Conservation (phyloP, 148 eudicot genomes). For the Polygonum maritimum region DNA sequence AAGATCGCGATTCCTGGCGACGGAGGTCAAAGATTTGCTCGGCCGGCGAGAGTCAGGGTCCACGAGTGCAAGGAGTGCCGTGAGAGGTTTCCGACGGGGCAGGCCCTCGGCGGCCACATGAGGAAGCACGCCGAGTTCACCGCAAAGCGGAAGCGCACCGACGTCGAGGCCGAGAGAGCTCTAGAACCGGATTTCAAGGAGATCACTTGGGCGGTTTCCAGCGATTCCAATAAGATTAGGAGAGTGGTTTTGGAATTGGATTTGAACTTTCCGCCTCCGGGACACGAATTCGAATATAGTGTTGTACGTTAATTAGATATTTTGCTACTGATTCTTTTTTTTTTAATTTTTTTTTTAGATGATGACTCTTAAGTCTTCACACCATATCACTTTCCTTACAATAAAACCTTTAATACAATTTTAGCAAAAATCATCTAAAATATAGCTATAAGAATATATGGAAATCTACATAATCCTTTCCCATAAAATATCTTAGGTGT, state of each 20-base stretch:
- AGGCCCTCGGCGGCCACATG: constrained; percentile 63
- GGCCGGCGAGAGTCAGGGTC: constrained; percentile 20
- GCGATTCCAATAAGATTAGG: not conserved
- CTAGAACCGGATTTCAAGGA: not conserved
- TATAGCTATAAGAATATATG: too few species aligned
- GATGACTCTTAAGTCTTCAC: too few species aligned
- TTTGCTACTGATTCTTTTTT: too few species aligned
- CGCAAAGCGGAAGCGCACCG: not conserved
- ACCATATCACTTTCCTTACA: too few species aligned
- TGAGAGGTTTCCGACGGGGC: constrained; percentile 37
- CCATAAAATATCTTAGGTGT: too few species aligned
- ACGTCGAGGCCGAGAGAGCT: not conserved
- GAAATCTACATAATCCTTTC: too few species aligned
- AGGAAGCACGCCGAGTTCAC: constrained; percentile 24
- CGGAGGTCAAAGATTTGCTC: not conserved
- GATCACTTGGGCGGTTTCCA: not conserved
- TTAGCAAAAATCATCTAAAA: too few species aligned
- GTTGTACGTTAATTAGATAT: too few species aligned
- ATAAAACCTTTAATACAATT: too few species aligned
- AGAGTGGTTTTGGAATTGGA: not conserved
- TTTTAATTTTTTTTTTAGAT: too few species aligned
- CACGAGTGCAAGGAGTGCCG: constrained; percentile 50
- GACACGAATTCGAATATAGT: not conserved
- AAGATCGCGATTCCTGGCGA: not conserved
- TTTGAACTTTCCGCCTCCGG: not conserved